Percentiles rank a stretch among this genome's conserved stretches.
Evolutionary conservation across 2,329 filamentous ascomycete genomes (phyloP).

Genomic region (Cladosporium sp.): DNA sequence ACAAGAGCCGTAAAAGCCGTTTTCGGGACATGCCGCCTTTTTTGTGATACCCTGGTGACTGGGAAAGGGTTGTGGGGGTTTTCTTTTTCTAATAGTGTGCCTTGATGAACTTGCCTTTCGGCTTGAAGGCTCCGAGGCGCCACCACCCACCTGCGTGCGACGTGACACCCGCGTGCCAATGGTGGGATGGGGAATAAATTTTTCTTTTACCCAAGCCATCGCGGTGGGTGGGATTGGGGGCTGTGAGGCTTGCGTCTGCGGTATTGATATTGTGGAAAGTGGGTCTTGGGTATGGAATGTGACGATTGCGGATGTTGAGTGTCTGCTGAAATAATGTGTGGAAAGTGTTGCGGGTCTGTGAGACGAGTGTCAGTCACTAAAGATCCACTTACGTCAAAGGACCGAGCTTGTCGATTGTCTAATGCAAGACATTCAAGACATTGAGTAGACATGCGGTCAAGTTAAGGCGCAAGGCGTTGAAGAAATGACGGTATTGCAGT

Average conservation of each 20-base stretch:
- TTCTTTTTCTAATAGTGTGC: neutral
- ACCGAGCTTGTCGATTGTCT: neutral
- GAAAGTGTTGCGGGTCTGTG: neutral
- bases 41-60: neutral
- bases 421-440: neutral
- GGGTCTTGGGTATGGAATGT: neutral
- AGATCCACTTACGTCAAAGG: no score
- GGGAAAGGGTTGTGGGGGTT: no score
- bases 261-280: no score
- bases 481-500: slow-evolving; percentile 3
- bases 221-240: neutral
- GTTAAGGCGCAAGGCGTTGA: neutral
- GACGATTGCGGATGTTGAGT: neutral
- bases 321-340: no score
- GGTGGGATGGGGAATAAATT: neutral
- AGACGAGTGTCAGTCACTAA: neutral
- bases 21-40: neutral
- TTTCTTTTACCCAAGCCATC: no score
- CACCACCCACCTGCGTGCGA: slow-evolving; percentile 3
- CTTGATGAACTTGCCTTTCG: slow-evolving; percentile 3
- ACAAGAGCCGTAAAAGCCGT: slow-evolving; percentile 9
- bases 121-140: slow-evolving; percentile 8
- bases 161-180: slow-evolving; percentile 7
- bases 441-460: neutral
- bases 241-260: no score